These are phyloP conservation scores for Neonectria magnoliae DNA, from an alignment of 2,329 filamentous ascomycete genomes.

Conservation along the genomic window DNA sequence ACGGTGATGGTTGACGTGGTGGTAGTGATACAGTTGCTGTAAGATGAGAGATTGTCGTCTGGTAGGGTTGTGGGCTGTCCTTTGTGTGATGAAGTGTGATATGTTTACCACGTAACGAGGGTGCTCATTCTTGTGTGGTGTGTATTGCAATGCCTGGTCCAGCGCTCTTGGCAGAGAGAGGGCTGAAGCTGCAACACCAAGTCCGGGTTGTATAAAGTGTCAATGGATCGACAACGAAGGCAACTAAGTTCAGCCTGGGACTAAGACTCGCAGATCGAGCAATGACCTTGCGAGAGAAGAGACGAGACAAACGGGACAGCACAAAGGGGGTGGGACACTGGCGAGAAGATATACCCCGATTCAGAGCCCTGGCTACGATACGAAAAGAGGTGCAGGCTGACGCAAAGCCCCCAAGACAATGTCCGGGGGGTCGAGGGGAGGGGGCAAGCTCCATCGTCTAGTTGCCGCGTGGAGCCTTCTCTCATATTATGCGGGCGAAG, in stretches of 20 bases:
- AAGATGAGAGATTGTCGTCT: neutral
- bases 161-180: neutral
- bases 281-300: slow-evolving; percentile 4
- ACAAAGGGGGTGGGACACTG: slow-evolving; percentile 6
- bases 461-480: slow-evolving; percentile 29
- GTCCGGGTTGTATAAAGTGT: neutral
- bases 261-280: neutral
- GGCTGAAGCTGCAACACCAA: neutral
- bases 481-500: slow-evolving; percentile 42
- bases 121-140: slow-evolving; percentile 3
- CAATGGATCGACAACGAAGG: slow-evolving; percentile 10
- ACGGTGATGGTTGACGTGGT: slow-evolving; percentile 11
- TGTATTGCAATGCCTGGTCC: neutral
- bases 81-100: neutral
- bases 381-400: neutral
- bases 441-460: slow-evolving; percentile 17
- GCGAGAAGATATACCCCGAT: slow-evolving; percentile 15
- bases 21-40: neutral
- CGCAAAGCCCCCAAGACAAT: neutral
- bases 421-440: neutral
- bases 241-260: slow-evolving; percentile 11
- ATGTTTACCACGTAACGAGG: slow-evolving; percentile 3
- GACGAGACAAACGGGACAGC: neutral
- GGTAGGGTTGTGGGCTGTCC: neutral
- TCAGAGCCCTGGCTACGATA: neutral